Conservation (phyloP, 345 rosid species). For the Salix koriyanagi region DNA sequence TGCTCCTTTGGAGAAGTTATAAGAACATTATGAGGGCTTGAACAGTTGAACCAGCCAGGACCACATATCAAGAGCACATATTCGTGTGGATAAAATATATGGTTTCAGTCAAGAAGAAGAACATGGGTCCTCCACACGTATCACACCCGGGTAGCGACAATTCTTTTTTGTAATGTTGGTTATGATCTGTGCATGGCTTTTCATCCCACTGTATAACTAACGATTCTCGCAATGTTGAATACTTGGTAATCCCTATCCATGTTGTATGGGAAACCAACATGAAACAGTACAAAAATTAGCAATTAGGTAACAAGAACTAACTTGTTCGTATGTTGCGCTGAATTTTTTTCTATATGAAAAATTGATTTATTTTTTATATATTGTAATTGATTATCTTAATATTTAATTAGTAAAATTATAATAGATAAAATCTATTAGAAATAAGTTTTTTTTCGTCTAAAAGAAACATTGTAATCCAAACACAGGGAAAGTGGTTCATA, state of each 20-base stretch:
- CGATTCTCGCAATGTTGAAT: slow-evolving; percentile 7
- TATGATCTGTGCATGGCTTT: slow-evolving; percentile 26
- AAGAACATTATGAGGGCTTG: neutral
- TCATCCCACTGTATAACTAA: slow-evolving; percentile 7
- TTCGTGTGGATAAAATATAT: too few relatives aligned
- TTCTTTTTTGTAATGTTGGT: slow-evolving; percentile 14
- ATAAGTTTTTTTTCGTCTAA: too few relatives aligned
- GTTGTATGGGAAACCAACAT: slow-evolving; percentile 15
- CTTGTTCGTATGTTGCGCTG: too few relatives aligned
- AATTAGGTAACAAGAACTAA: slow-evolving; percentile 20
- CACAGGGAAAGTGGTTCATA: accelerated
- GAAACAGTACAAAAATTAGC: slow-evolving; percentile 10
- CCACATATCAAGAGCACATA: slow-evolving; percentile 26
- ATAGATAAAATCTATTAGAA: too few relatives aligned
- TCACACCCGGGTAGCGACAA: slow-evolving; percentile 2
- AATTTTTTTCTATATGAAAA: too few relatives aligned
- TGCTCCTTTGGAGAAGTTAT: neutral
- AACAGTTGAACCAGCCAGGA: slow-evolving; percentile 23
- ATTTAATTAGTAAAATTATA: too few relatives aligned
- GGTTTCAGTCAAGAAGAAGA: slow-evolving; percentile 8
- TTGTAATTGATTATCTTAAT: too few relatives aligned
- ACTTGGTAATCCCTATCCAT: neutral
- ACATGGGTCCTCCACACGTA: slow-evolving; percentile 34
- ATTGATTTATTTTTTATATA: too few relatives aligned
- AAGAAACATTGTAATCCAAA: too few relatives aligned